Evolutionary conservation across 75 land plant species (phyloP).

Genomic region (Cunninghamia lanceolata): DNA sequence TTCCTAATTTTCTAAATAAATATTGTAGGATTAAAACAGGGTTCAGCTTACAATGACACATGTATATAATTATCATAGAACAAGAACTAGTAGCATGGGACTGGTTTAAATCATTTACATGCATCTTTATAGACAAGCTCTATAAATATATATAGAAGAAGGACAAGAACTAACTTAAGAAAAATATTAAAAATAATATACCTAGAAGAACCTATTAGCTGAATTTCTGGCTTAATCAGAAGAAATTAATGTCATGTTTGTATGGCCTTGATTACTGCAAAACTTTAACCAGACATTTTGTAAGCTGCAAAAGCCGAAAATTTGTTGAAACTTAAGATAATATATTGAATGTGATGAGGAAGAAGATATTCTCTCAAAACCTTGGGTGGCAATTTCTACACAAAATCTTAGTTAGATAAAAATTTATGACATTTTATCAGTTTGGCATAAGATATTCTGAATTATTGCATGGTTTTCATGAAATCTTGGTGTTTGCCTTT

Average conservation of each 20-base stretch:
- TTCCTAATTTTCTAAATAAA: background rate
- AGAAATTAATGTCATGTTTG: background rate
- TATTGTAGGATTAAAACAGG: background rate
- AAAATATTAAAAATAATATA: background rate
- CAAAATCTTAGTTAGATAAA: too few relatives aligned
- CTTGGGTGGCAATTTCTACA: background rate
- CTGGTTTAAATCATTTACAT: background rate
- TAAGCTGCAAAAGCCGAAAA: background rate
- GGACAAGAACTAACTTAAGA: background rate
- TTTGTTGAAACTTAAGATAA: background rate
- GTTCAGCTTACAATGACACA: background rate
- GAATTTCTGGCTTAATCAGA: background rate
- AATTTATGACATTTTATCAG: background rate
- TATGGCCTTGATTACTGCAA: background rate
- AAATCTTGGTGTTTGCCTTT: background rate
- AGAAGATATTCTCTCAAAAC: background rate
- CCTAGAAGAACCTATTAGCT: background rate
- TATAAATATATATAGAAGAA: background rate
- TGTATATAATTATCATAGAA: background rate
- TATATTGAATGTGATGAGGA: background rate
- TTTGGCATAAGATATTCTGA: background rate
- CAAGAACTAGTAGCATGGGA: background rate
- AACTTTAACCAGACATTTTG: background rate
- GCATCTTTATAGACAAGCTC: background rate
- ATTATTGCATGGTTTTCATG: background rate